Percentiles rank a stretch among this genome's conserved stretches.
These are phyloP conservation scores for Cornus kousa DNA, from an alignment of 148 eudicot species.

Conservation along the genomic window DNA sequence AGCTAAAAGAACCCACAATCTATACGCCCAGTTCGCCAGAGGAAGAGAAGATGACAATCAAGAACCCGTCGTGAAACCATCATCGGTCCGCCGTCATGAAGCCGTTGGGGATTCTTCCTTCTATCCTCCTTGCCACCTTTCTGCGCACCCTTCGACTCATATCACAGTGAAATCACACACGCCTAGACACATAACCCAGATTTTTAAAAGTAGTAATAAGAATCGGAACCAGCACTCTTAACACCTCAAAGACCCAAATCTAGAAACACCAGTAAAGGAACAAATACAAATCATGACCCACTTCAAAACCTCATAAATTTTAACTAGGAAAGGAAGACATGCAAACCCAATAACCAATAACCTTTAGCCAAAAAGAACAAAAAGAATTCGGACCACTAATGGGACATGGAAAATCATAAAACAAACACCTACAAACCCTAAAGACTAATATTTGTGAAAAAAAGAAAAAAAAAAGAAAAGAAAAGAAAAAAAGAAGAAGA, in stretches of 20 bases:
- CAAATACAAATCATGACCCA: background rate
- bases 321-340: background rate
- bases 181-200: slow-evolving; percentile 1
- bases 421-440: background rate
- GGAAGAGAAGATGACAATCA: no score
- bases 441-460: no score
- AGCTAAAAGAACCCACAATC: no score
- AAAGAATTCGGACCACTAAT: background rate
- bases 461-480: no score
- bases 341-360: background rate
- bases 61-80: no score
- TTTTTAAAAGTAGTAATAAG: background rate
- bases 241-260: background rate
- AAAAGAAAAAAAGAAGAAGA: no score
- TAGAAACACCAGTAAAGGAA: background rate
- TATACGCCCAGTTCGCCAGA: no score
- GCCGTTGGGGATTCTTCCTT: no score
- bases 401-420: background rate
- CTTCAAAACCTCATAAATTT: background rate
- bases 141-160: slow-evolving; percentile 56
- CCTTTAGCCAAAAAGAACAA: background rate
- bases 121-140: slow-evolving; percentile 40
- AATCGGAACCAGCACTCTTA: background rate
- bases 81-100: no score
- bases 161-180: slow-evolving; percentile 11